Percentiles rank a stretch among this genome's conserved stretches.
Evolutionary conservation across 495 filamentous ascomycete genomes (phyloP).

Genomic region (Pyrenula aspistea): DNA sequence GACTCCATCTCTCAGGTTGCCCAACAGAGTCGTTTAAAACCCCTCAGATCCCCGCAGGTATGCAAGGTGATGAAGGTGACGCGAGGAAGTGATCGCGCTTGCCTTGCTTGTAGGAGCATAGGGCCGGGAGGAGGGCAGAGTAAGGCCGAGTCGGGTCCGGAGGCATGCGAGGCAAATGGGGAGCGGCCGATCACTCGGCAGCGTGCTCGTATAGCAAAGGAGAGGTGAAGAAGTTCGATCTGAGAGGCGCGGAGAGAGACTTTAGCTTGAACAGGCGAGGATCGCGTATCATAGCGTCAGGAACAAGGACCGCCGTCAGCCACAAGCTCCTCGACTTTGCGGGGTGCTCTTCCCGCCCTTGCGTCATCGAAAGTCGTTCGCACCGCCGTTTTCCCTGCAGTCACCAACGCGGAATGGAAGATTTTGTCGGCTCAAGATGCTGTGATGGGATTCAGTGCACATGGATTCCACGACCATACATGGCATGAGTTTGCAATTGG

Average conservation of each 20-base stretch:
- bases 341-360: neutral
- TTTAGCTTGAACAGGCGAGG: neutral
- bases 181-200: neutral
- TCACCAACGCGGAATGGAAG: too few species aligned
- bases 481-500: too few species aligned
- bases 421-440: too few species aligned
- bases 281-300: too few species aligned
- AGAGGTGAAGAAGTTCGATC: neutral
- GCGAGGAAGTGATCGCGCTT: neutral
- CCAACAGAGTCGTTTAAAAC: neutral
- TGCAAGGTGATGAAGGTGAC: neutral
- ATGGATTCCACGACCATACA: too few species aligned
- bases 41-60: neutral
- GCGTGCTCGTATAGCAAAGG: neutral
- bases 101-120: neutral
- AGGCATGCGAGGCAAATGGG: neutral
- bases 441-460: too few species aligned
- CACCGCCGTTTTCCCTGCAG: too few species aligned
- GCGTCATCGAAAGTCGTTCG: neutral
- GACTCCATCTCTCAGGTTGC: neutral
- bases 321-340: neutral
- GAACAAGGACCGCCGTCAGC: neutral
- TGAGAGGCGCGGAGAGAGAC: neutral
- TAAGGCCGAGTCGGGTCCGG: neutral
- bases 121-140: neutral